Conservation (phyloP, 345 rosid species). For the Lepidium africanum region DNA sequence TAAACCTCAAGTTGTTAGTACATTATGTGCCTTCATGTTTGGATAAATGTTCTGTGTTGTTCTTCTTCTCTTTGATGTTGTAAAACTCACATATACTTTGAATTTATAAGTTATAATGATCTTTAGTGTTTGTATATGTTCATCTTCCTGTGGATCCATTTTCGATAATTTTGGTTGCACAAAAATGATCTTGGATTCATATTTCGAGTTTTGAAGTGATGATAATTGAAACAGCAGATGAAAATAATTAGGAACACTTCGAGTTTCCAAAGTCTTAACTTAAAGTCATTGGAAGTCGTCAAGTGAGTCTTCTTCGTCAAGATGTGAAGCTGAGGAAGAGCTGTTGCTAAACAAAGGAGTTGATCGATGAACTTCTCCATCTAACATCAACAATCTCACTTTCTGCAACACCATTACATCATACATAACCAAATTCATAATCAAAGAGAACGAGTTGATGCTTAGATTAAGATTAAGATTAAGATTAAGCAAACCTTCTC, state of each 20-base stretch:
- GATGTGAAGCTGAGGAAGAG: constrained; percentile 22
- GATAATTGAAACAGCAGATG: neutral
- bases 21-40: neutral
- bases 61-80: neutral
- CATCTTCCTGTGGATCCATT: neutral
- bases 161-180: neutral
- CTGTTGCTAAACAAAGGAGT: constrained; percentile 28
- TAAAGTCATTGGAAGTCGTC: constrained; percentile 37
- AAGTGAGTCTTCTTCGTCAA: constrained; percentile 32
- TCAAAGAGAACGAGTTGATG: neutral
- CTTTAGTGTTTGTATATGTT: constrained; percentile 13
- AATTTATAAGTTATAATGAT: constrained; percentile 1
- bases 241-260: neutral
- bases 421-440: neutral
- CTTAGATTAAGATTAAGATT: neutral
- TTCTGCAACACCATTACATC: constrained; percentile 31
- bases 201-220: neutral
- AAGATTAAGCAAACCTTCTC: constrained; percentile 53
- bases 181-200: neutral
- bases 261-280: neutral
- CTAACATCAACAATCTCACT: constrained; percentile 51
- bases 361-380: constrained; percentile 40
- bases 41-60: neutral
- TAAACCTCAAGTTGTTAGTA: constrained; percentile 22
- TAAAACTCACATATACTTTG: constrained; percentile 12